phyloP scores from a whole-genome alignment of 2,329 filamentous ascomycete species.

The Emmonsiellopsis sp. region DNA sequence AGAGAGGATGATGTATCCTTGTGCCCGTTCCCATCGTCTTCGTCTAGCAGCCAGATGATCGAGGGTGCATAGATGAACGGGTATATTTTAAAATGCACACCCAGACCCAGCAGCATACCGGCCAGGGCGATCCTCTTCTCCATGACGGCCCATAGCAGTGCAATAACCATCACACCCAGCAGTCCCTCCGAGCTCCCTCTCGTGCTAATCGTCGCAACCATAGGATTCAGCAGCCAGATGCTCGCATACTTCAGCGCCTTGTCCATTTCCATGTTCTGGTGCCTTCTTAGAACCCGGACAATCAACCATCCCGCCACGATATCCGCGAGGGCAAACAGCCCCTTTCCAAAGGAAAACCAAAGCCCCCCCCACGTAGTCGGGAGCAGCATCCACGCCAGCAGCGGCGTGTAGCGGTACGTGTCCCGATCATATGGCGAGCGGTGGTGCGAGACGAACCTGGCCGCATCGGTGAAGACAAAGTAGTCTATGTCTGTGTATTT shows the following conservation, averaged over 20 bases:
- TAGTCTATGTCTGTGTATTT: slow-evolving; percentile 99
- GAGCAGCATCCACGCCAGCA: slow-evolving; percentile 82
- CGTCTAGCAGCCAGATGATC: slow-evolving; percentile 35
- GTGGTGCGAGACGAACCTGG: slow-evolving; percentile 62
- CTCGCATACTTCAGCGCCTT: slow-evolving; percentile 66
- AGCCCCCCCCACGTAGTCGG: slow-evolving; percentile 58
- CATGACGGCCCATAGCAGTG: slow-evolving; percentile 72
- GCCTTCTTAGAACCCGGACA: slow-evolving; percentile 41
- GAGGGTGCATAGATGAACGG: slow-evolving; percentile 84
- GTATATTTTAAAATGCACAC: slow-evolving; percentile 97
- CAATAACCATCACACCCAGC: slow-evolving; percentile 74
- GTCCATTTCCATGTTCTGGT: slow-evolving; percentile 39
- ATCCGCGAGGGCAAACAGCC: slow-evolving; percentile 75
- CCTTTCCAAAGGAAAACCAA: slow-evolving; percentile 79
- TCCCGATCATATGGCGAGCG: slow-evolving; percentile 76
- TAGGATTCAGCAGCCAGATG: slow-evolving; percentile 92
- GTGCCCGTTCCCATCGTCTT: slow-evolving; percentile 11
- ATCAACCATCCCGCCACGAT: slow-evolving; percentile 77
- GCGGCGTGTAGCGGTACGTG: slow-evolving; percentile 93
- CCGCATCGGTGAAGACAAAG: slow-evolving; percentile 92
- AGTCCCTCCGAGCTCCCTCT: slow-evolving; percentile 88
- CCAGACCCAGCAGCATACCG: slow-evolving; percentile 67
- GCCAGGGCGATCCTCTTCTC: slow-evolving; percentile 54
- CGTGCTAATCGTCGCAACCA: slow-evolving; percentile 96
- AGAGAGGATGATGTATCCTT: background rate